phyloP scores from a whole-genome alignment of 2,329 filamentous ascomycete species.

The Colletotrichum liriopes region DNA sequence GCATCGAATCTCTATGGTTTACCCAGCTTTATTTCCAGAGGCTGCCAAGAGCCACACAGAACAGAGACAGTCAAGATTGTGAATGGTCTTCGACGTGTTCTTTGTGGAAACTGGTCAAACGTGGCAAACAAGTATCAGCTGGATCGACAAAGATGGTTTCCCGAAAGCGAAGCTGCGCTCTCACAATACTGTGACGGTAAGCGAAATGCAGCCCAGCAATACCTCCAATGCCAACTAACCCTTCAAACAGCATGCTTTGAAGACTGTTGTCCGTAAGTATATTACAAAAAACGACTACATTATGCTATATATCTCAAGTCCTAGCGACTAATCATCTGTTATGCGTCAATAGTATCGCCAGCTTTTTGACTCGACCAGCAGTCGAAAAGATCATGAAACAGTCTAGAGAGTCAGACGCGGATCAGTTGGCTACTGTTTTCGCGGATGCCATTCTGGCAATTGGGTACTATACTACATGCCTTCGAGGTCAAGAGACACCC shows the following conservation, averaged over 20 bases:
- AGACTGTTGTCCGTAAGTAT: conserved; percentile 32
- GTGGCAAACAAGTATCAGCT: not conserved
- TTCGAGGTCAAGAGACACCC: not conserved
- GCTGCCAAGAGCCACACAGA: conserved; percentile 7
- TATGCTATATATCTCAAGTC: rapidly evolving
- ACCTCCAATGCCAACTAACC: not conserved
- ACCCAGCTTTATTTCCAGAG: conserved; percentile 3
- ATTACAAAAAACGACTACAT: not conserved
- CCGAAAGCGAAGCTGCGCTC: conserved; percentile 11
- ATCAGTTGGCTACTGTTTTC: not conserved
- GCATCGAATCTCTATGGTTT: conserved; percentile 32
- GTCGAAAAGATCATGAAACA: conserved; percentile 21
- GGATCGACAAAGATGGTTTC: not conserved
- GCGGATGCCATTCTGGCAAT: conserved; percentile 19
- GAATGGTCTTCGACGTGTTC: conserved; percentile 22
- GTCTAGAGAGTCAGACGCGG: conserved; percentile 3
- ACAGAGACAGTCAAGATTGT: conserved; percentile 30
- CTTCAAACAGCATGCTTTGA: conserved; percentile 23
- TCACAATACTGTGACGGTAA: conserved; percentile 30
- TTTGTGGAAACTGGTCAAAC: conserved; percentile 2
- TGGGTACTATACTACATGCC: conserved; percentile 17
- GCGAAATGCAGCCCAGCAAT: not conserved
- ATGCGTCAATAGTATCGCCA: not conserved
- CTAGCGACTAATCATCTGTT: not conserved
- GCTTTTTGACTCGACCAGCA: conserved; percentile 19